Evolutionary conservation across 805 yeast genomes (phyloP).

Genomic region (Myxozyma melibiosi): DNA sequence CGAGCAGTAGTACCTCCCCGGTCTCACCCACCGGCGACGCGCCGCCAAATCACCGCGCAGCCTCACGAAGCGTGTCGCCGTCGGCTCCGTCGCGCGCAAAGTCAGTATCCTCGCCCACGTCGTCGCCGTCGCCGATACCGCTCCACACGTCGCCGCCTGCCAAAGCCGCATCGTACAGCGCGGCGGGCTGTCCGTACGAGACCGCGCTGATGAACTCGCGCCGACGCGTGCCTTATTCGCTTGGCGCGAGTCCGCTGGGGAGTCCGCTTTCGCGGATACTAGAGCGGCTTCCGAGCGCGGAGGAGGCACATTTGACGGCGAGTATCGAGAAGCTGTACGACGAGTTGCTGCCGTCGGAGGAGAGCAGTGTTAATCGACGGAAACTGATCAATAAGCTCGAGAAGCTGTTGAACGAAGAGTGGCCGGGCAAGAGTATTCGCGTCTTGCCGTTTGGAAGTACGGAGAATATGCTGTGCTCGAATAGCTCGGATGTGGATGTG

Average conservation of each 20-base stretch:
- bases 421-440: constrained; percentile 31
- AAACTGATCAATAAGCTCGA: constrained; percentile 30
- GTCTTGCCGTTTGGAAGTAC: constrained; percentile 35
- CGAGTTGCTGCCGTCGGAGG: constrained; percentile 27
- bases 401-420: constrained; percentile 25
- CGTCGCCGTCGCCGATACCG: not conserved
- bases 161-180: constrained; percentile 3
- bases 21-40: not conserved
- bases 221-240: constrained; percentile 35
- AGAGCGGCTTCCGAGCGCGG: constrained; percentile 13
- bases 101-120: not conserved
- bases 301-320: constrained; percentile 22
- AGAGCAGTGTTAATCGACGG: constrained; percentile 17
- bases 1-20: too few relatives aligned
- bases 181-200: constrained; percentile 22
- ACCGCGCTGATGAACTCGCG: constrained; percentile 31
- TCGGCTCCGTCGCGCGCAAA: not conserved
- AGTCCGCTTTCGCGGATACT: constrained; percentile 8
- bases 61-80: constrained; percentile 7
- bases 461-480: constrained; percentile 33
- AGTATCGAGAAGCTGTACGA: constrained; percentile 23
- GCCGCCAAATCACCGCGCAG: not conserved
- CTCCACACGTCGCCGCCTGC: not conserved
- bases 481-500: constrained; percentile 35
- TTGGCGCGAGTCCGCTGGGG: constrained; percentile 31